Evolutionary conservation across 306 rosid genomes (phyloP).

Genomic region (Arachis stenosperma): DNA sequence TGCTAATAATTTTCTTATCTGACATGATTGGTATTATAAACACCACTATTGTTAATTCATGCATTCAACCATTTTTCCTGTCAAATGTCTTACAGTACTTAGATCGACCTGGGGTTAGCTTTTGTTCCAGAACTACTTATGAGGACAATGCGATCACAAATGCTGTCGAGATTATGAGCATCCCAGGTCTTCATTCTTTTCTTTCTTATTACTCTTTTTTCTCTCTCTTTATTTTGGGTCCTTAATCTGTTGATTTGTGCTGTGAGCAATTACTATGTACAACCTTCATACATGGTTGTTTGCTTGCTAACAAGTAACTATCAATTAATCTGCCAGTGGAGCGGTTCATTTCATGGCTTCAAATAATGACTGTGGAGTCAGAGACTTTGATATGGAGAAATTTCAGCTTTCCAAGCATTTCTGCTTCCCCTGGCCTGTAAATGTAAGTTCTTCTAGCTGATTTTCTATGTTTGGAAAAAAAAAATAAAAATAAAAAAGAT

Average conservation of each 20-base stretch:
- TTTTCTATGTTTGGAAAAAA: conserved; percentile 25
- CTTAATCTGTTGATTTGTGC: conserved; percentile 20
- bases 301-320: conserved; percentile 33
- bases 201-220: background rate
- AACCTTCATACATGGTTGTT: conserved; percentile 3
- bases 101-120: conserved; percentile 83
- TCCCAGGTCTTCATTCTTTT: conserved; percentile 57
- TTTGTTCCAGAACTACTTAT: conserved; percentile 77
- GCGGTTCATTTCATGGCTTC: conserved; percentile 91
- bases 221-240: background rate
- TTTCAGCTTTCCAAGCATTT: conserved; percentile 83
- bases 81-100: conserved; percentile 61
- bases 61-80: conserved; percentile 5
- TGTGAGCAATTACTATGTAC: conserved; percentile 19
- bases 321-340: conserved; percentile 59
- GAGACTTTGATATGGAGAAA: conserved; percentile 88
- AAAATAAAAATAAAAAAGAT: background rate
- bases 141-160: conserved; percentile 91
- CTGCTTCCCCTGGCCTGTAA: conserved; percentile 84
- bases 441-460: conserved; percentile 55
- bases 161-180: conserved; percentile 79
- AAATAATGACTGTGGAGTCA: conserved; percentile 79
- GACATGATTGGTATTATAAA: conserved; percentile 6
- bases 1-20: conserved; percentile 21
- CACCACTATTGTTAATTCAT: background rate